These are phyloP conservation scores for Rhizophora mangle DNA, from an alignment of 345 rosid species.

Conservation along the genomic window DNA sequence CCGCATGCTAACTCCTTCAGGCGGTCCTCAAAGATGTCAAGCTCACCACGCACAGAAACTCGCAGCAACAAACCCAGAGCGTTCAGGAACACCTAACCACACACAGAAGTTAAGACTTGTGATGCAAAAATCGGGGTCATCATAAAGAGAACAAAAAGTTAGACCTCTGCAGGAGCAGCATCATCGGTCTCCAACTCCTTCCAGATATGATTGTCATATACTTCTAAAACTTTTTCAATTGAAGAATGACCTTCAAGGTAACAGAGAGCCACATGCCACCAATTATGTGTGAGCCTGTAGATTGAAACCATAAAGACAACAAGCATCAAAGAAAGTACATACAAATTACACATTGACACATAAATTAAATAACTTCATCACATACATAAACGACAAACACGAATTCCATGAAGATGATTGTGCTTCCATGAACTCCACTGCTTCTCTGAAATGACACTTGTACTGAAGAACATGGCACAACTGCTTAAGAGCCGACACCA, in stretches of 20 bases:
- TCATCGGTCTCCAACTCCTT: slow-evolving; percentile 64
- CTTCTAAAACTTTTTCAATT: slow-evolving; percentile 49
- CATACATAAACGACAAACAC: slow-evolving; percentile 78
- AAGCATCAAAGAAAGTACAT: background rate
- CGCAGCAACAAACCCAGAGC: slow-evolving; percentile 73
- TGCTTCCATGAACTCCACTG: slow-evolving; percentile 78
- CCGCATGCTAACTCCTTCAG: slow-evolving; percentile 46
- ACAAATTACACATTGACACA: background rate
- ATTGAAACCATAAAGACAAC: background rate
- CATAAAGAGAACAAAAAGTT: background rate
- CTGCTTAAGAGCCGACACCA: slow-evolving; percentile 38
- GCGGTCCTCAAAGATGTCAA: slow-evolving; percentile 45
- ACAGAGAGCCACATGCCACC: slow-evolving; percentile 98
- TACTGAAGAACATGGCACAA: slow-evolving; percentile 84
- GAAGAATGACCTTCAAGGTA: slow-evolving; percentile 86
- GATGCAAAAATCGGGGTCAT: background rate
- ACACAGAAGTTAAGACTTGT: slow-evolving; percentile 11
- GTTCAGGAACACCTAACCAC: slow-evolving; percentile 68
- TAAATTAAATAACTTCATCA: background rate
- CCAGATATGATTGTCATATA: slow-evolving; percentile 73
- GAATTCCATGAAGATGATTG: slow-evolving; percentile 59
- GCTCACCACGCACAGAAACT: slow-evolving; percentile 51
- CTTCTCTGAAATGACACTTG: slow-evolving; percentile 73
- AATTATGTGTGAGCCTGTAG: slow-evolving; percentile 79
- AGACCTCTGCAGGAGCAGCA: slow-evolving; percentile 54